phyloP scores from a whole-genome alignment of 345 rosid species.

The Camelina laxa region DNA sequence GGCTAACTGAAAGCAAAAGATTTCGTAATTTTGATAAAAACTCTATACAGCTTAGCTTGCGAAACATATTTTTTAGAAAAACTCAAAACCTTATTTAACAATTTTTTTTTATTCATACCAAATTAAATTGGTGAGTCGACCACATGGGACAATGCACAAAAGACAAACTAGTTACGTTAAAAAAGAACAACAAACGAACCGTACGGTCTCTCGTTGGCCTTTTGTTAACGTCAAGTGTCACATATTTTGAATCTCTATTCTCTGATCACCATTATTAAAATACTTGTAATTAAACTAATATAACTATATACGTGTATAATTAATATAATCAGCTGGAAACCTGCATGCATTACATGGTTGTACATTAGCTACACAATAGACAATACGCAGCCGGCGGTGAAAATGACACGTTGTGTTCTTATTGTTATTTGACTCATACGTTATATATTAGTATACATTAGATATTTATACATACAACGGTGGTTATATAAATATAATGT shows the following conservation, averaged over 20 bases:
- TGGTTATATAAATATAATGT: constrained; percentile 20
- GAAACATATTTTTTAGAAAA: neutral
- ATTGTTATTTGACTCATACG: constrained; percentile 19
- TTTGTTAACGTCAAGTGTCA: constrained; percentile 23
- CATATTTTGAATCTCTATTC: neutral
- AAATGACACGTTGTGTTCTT: constrained; percentile 24
- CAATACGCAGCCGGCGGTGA: constrained; percentile 23
- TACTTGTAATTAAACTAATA: neutral
- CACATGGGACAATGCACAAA: constrained; percentile 29
- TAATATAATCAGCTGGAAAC: constrained; percentile 6
- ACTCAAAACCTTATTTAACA: neutral
- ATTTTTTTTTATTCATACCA: neutral
- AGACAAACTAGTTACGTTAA: neutral
- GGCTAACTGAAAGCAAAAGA: neutral
- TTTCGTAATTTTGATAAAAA: neutral
- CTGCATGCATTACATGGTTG: constrained; percentile 30
- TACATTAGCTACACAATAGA: neutral
- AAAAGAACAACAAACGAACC: neutral
- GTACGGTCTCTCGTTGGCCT: constrained; percentile 29
- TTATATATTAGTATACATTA: neutral
- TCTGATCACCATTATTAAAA: neutral
- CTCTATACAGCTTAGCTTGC: constrained; percentile 3
- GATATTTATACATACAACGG: neutral
- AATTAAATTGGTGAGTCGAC: constrained; percentile 20
- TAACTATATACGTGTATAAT: neutral